A percentile compares a stretch with the other conserved stretches of the same genome.
These are phyloP conservation scores for Otatea glauca DNA, from an alignment of 176 grass and related monocot species.

Conservation along the genomic window DNA sequence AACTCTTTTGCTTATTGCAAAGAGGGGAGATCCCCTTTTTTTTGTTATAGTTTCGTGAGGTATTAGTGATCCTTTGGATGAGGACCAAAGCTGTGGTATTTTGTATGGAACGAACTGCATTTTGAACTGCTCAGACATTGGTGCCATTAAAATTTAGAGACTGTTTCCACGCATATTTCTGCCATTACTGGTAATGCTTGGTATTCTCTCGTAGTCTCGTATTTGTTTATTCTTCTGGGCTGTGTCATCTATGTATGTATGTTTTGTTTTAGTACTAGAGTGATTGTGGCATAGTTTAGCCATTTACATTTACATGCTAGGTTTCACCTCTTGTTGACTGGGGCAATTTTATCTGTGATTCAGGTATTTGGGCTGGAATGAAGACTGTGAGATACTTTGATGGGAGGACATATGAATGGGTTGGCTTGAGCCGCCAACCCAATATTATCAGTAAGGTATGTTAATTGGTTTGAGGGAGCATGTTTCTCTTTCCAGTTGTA, in stretches of 20 bases:
- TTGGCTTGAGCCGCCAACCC: conserved; percentile 93
- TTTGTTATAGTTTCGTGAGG: neutral
- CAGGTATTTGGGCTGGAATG: conserved; percentile 99
- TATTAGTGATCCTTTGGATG: conserved; percentile 19
- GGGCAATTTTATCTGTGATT: conserved; percentile 45
- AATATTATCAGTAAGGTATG: conserved; percentile 98
- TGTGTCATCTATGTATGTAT: conserved; percentile 23
- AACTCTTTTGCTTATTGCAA: neutral
- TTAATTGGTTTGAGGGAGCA: conserved; percentile 27
- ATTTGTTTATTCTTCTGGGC: neutral
- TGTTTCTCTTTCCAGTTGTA: neutral
- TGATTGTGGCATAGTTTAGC: neutral
- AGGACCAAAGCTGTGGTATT: neutral
- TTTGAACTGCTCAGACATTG: conserved; percentile 8
- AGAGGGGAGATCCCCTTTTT: neutral
- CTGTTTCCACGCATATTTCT: neutral
- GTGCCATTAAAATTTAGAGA: conserved; percentile 1
- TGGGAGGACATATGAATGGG: conserved; percentile 96
- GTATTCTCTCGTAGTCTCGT: neutral
- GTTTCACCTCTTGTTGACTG: conserved; percentile 5
- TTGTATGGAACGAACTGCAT: conserved; percentile 13
- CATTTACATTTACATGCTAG: conserved; percentile 13
- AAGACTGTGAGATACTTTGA: conserved; percentile 93
- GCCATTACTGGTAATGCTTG: conserved; percentile 15
- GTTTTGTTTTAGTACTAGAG: conserved; percentile 19